Conservation (phyloP, 228 moss, liverwort and hornwort genomes). For the Sphagnum magellanicum region DNA sequence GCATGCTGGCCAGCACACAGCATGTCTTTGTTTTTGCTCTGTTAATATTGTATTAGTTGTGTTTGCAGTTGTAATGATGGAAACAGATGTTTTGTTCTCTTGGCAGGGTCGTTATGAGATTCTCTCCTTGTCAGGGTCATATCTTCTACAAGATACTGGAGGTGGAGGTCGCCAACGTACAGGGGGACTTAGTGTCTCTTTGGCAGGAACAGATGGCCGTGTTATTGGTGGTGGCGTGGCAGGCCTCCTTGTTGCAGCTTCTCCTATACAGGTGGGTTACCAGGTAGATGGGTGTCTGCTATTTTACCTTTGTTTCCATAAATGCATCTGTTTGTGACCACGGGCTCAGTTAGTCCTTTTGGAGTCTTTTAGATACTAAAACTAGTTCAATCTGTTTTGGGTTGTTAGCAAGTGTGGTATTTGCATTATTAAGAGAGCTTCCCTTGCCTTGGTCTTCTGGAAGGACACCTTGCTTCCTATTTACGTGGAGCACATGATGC, state of each 20-base stretch:
- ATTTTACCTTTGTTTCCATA: not conserved
- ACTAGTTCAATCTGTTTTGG: too few species aligned
- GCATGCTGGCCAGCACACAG: too few species aligned
- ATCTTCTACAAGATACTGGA: conserved; percentile 70
- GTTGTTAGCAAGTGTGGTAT: not conserved
- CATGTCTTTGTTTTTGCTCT: too few species aligned
- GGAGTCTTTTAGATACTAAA: too few species aligned
- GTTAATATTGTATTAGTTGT: too few species aligned
- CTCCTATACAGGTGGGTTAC: conserved; percentile 78
- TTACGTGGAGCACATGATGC: not conserved
- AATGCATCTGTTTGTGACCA: too few species aligned
- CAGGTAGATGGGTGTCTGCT: not conserved
- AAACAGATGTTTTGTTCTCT: too few species aligned
- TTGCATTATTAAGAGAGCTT: not conserved
- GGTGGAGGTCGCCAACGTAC: conserved; percentile 81
- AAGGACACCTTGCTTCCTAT: not conserved
- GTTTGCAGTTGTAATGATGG: too few species aligned
- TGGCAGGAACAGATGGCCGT: conserved; percentile 66
- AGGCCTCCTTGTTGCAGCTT: conserved; percentile 89
- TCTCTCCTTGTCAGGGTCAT: conserved; percentile 88
- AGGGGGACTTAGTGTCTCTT: conserved; percentile 87
- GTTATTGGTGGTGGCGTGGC: conserved; percentile 96
- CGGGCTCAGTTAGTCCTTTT: too few species aligned
- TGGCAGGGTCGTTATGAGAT: conserved; percentile 94
- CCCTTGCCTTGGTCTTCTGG: not conserved